Base-by-base conservation (phyloP, 2,329 filamentous ascomycete species). In the Xylariaceae sp. region DNA sequence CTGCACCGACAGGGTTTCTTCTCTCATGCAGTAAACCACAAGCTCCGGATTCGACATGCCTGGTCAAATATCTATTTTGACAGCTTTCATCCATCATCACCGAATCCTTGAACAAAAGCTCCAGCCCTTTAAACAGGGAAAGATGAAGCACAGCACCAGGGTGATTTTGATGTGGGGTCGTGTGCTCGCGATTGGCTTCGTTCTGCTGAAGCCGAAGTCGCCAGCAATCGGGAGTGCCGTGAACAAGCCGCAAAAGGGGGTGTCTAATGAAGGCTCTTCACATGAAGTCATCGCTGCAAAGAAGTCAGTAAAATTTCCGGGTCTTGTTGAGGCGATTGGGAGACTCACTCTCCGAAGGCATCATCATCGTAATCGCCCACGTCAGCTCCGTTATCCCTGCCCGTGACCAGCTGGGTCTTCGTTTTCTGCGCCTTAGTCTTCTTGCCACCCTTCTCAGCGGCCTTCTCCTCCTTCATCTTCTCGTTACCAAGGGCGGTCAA, bases 381-480 rank as follows among this genome's bases (percentile, higher is more conserved):
- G 74, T 97, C 93, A 13, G 86, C 81, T 53, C 77, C 76, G 64
- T 81, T 81, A 68, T 80, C 75, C 71, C 88, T 78, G 71, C 76
- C 78, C 60, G 89, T 86, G 57, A 89, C 88, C 53, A 97, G 80
- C 5, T 85, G 88, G 15, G 89, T 85, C 86, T 99, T 99, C 45
- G 89, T 96, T 86, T 97, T 97, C 63, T 90, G 89, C 3, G 92
- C 92, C 84, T 97, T 97, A 68, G 82, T 86, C 86, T 97, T 99
- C 89, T 97, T 99, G 70, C 88, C 90, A 57, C 90, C 87, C 82
- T 96, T 97, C 66, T 96, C 91, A 2, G 90, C 85, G 3, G 88
- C 87, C 83, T 97, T 97, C 83, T 99, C 94, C 75, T 97, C 92
- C 80, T 92, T 95, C 88, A 97, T 88, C 83, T 96, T 97, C 84